These are phyloP conservation scores for Hemisphaericaspora xylofermentans DNA, from an alignment of 1,139 yeast species.

Conservation along the genomic window DNA sequence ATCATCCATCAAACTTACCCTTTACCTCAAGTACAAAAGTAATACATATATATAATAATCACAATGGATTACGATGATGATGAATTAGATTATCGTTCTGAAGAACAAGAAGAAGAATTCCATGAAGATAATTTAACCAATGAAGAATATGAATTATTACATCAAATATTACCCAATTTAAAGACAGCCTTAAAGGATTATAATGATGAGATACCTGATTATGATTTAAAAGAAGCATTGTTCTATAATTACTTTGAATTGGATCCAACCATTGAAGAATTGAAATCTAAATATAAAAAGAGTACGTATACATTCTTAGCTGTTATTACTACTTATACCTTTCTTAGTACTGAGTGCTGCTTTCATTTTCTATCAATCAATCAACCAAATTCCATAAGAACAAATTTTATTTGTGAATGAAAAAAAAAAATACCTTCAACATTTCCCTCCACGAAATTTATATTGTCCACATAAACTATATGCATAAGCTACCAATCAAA, in stretches of 20 bases:
- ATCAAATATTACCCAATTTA: conserved; percentile 40
- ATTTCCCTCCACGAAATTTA: too few species aligned
- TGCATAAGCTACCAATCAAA: too few species aligned
- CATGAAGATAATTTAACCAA: conserved; percentile 22
- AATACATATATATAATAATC: neutral
- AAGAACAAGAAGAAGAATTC: conserved; percentile 19
- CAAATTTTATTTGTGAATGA: too few species aligned
- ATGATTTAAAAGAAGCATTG: conserved; percentile 57
- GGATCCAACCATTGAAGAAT: conserved; percentile 51
- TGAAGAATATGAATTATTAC: conserved; percentile 43
- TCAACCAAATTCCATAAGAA: neutral
- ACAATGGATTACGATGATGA: conserved; percentile 17
- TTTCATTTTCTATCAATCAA: too few species aligned
- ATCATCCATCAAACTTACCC: neutral
- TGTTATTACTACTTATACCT: neutral
- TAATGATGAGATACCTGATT: conserved; percentile 48
- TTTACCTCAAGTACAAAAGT: too few species aligned
- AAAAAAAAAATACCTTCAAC: too few species aligned
- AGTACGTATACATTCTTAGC: conserved; percentile 34
- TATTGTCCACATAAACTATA: too few species aligned
- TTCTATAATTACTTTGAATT: conserved; percentile 61
- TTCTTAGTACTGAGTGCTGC: neutral
- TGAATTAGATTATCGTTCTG: conserved; percentile 15
- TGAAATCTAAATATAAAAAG: conserved; percentile 46
- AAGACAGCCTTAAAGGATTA: conserved; percentile 35